phyloP scores from a whole-genome alignment of 352 stramenopile genomes.

The Pythium sp. region DNA sequence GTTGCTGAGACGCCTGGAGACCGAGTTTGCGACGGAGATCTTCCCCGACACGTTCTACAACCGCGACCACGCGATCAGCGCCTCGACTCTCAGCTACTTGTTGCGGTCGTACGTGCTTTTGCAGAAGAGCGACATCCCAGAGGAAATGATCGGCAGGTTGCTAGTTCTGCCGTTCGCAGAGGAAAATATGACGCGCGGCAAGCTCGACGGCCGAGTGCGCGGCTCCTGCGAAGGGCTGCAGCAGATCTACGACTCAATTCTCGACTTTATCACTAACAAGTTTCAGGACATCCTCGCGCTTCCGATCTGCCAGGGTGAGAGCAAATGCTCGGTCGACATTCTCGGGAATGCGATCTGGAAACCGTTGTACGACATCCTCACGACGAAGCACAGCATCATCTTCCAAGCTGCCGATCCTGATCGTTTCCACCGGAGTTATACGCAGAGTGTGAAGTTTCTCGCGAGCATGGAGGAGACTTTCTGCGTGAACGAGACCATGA shows the following conservation, averaged over 20 bases:
- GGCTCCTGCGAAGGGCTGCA: slow-evolving; percentile 76
- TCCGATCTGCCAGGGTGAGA: slow-evolving; percentile 62
- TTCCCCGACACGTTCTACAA: slow-evolving; percentile 87
- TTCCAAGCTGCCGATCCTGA: slow-evolving; percentile 79
- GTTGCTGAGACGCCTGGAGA: slow-evolving; percentile 69
- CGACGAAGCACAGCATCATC: slow-evolving; percentile 69
- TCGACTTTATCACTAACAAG: slow-evolving; percentile 72
- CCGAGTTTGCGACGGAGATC: slow-evolving; percentile 83
- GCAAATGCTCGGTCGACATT: slow-evolving; percentile 71
- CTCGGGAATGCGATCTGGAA: slow-evolving; percentile 84
- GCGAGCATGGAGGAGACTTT: slow-evolving; percentile 46
- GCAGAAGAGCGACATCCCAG: slow-evolving; percentile 68
- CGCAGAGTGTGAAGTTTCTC: slow-evolving; percentile 73
- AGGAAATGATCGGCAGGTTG: slow-evolving; percentile 79
- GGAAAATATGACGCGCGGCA: slow-evolving; percentile 71
- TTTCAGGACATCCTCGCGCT: slow-evolving; percentile 60
- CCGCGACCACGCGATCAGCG: slow-evolving; percentile 70
- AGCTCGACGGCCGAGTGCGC: slow-evolving; percentile 64
- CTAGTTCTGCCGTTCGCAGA: slow-evolving; percentile 79
- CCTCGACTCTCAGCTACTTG: slow-evolving; percentile 59
- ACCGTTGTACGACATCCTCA: slow-evolving; percentile 63
- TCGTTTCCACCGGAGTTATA: slow-evolving; percentile 82
- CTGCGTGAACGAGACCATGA: slow-evolving; percentile 56
- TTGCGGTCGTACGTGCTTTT: slow-evolving; percentile 76
- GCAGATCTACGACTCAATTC: slow-evolving; percentile 68